Percentiles rank a stretch among this genome's conserved stretches.
Evolutionary conservation across 2,329 filamentous ascomycete species (phyloP).

Genomic region (Biscogniauxia marginata): DNA sequence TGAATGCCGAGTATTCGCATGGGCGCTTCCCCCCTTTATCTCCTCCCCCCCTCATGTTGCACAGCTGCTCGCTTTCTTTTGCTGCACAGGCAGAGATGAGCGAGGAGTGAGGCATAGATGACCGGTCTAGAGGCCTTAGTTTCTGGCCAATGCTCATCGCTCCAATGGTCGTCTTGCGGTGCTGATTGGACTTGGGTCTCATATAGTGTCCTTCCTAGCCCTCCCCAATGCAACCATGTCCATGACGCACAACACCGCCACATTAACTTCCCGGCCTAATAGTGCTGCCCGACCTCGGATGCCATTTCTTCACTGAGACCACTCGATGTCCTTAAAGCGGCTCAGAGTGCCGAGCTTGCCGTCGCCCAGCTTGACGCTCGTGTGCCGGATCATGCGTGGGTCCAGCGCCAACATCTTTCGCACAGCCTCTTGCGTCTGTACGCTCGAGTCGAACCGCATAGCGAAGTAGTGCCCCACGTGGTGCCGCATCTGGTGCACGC

Average conservation of each 20-base stretch:
- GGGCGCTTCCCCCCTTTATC: not conserved
- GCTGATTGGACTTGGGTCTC: not conserved
- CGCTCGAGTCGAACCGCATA: conserved; percentile 87
- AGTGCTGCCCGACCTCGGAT: too few relatives aligned
- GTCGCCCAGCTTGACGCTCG: conserved; percentile 80
- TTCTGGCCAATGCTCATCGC: not conserved
- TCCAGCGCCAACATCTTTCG: conserved; percentile 77
- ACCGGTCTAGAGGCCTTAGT: not conserved
- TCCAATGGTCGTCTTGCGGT: not conserved
- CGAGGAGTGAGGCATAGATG: not conserved
- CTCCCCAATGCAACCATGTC: not conserved
- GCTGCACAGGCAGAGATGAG: not conserved
- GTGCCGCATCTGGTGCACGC: conserved; percentile 80
- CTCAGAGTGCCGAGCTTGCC: conserved; percentile 53
- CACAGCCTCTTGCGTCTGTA: conserved; percentile 71
- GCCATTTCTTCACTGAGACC: conserved; percentile 36
- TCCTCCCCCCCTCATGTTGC: not conserved
- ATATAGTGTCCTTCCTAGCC: not conserved
- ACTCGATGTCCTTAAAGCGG: conserved; percentile 49
- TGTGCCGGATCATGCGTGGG: conserved; percentile 84
- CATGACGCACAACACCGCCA: not conserved
- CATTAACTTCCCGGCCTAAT: not conserved
- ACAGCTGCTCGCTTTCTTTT: not conserved
- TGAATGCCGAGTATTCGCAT: not conserved
- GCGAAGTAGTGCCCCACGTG: conserved; percentile 93